Evolutionary conservation across 371 early-diverging fungal species (phyloP).

Genomic region (Haplosporangium sp.): DNA sequence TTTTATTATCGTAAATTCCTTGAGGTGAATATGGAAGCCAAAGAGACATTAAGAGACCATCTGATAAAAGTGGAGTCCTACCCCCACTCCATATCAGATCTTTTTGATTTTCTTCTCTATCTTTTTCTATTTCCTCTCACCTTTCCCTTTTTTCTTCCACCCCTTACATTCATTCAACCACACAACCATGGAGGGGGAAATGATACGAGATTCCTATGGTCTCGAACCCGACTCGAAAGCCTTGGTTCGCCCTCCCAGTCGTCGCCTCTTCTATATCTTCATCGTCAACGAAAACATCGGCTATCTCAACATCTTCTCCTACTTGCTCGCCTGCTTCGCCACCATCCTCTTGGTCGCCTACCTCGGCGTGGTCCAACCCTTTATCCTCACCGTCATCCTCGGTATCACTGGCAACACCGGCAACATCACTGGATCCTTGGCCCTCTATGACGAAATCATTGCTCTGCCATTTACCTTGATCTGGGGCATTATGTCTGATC

Average conservation of each 20-base stretch:
- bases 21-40: no score
- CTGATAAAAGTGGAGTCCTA: no score
- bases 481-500: slow-evolving; percentile 69
- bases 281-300: slow-evolving; percentile 60
- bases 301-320: slow-evolving; percentile 63
- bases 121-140: not conserved
- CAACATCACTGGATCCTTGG: slow-evolving; percentile 56
- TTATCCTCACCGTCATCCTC: slow-evolving; percentile 44
- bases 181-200: not conserved
- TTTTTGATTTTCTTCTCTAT: no score
- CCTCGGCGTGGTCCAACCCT: slow-evolving; percentile 58
- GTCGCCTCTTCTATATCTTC: slow-evolving; percentile 43
- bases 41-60: no score
- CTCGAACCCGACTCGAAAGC: slow-evolving; percentile 2
- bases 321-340: slow-evolving; percentile 65
- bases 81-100: no score
- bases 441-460: slow-evolving; percentile 74
- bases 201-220: not conserved
- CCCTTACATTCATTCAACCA: not conserved
- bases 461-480: slow-evolving; percentile 58
- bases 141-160: not conserved
- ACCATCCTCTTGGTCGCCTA: slow-evolving; percentile 67
- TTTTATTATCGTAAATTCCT: no score
- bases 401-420: slow-evolving; percentile 40
- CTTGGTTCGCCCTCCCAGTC: not conserved